Base-by-base conservation (phyloP, 179 eudicot genomes). In the Spinacia oleracea region DNA sequence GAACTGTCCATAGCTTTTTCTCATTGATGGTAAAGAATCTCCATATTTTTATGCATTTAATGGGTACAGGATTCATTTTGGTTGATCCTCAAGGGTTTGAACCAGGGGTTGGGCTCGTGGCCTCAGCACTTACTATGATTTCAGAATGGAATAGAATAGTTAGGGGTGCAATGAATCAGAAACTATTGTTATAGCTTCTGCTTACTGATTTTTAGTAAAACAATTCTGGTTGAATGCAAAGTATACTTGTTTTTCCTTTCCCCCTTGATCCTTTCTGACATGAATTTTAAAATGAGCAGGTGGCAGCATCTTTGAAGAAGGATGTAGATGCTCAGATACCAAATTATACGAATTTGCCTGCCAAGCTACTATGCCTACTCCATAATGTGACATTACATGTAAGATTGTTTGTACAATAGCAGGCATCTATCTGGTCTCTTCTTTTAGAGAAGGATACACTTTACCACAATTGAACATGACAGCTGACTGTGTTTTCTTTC, bases 251-350 rank as follows among this genome's bases (percentile, higher is more conserved):
- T 12, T 40, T 31, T 60, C 50, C 23, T 81, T 31, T n/a, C 58
- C 8, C 25, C 38, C 43, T 40, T 58, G 21, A 46, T 72, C 34
- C 14, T 70, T 50, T 32, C 27, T 75, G 67, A 77, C 9, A 25
- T 42, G 21, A 67, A 50, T 59, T 7, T 66, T 38, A 14, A 72
- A 66, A 69, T 42, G 77, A 78, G 70, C 86, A 96, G 99, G 98
- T 96, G 60, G 99, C 98, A 12, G 99, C 98, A 43, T 93, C 99
- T 45, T 89, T 91, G 97, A 93, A 90, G 87, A 96, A 90, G 88
- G 93, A 88, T 53, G 92, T 89, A 29, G 92, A 96, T 82, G 92
- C 85, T 81, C 98, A 96, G 81, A 86, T 92, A 56, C 99, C 99
- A 70, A 92, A 84, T 73, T 96, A 93, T 73, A 91, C 99, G 2